Conservation (phyloP, 2,329 filamentous ascomycete genomes). For the Trichoderma semiorbis region DNA sequence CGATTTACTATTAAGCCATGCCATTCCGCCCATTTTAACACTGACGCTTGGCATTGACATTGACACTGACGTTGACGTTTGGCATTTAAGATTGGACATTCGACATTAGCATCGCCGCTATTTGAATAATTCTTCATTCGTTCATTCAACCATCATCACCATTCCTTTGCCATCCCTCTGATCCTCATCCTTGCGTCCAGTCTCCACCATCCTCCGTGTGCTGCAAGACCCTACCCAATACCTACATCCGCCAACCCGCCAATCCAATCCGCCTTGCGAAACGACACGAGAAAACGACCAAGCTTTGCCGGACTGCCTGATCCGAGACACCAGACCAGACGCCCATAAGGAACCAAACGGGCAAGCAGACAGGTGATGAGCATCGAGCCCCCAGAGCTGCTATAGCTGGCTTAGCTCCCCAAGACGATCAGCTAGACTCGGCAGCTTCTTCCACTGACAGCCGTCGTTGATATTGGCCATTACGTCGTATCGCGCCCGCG, state of each 20-base stretch:
- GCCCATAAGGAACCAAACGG: neutral
- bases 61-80: neutral
- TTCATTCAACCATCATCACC: neutral
- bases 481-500: slow-evolving; percentile 13
- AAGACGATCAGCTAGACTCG: neutral
- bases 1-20: slow-evolving; percentile 1
- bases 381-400: neutral
- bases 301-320: neutral
- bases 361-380: neutral
- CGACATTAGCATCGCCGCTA: neutral
- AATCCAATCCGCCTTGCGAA: neutral
- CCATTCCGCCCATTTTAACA: neutral
- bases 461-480: neutral
- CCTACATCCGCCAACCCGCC: neutral
- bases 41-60: neutral
- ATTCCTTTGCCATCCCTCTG: neutral
- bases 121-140: neutral
- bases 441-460: neutral
- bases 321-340: neutral
- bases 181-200: neutral
- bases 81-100: neutral
- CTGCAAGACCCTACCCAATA: neutral
- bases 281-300: neutral
- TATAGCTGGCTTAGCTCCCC: slow-evolving; percentile 2
- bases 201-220: neutral